phyloP scores from a whole-genome alignment of 345 rosid genomes.

The Rhodamnia argentea region DNA sequence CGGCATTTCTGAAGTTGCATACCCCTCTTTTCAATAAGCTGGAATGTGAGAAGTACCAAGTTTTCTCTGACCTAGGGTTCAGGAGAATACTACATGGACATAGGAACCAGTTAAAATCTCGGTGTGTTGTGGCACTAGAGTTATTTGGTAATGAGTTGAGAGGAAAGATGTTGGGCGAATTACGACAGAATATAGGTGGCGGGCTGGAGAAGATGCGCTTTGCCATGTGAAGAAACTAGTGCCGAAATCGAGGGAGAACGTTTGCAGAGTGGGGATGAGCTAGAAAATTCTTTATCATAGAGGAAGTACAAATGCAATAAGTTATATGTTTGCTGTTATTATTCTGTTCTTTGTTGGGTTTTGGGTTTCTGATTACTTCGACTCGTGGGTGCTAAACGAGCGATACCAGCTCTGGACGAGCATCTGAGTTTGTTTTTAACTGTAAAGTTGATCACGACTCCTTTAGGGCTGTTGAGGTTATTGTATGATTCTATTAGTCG shows the following conservation, averaged over 20 bases:
- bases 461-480: not conserved
- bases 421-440: not conserved
- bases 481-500: not conserved
- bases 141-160: not conserved
- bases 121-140: not conserved
- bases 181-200: not conserved
- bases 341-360: not conserved
- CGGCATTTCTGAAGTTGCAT: not conserved
- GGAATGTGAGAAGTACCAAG: not conserved
- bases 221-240: not conserved
- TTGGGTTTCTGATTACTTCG: not conserved
- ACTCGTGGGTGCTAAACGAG: not conserved
- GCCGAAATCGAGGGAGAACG: not conserved
- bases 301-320: not conserved
- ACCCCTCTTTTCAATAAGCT: not conserved
- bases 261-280: not conserved
- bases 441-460: not conserved
- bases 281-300: not conserved
- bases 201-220: not conserved
- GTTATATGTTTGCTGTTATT: not conserved
- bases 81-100: not conserved
- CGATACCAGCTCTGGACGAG: not conserved
- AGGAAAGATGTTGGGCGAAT: not conserved
- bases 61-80: not conserved
- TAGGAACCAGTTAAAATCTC: not conserved